Evolutionary conservation across 2,329 filamentous ascomycete species (phyloP), one percentile per base, ranked within the genome.

Genomic region (Fusarium udum): DNA sequence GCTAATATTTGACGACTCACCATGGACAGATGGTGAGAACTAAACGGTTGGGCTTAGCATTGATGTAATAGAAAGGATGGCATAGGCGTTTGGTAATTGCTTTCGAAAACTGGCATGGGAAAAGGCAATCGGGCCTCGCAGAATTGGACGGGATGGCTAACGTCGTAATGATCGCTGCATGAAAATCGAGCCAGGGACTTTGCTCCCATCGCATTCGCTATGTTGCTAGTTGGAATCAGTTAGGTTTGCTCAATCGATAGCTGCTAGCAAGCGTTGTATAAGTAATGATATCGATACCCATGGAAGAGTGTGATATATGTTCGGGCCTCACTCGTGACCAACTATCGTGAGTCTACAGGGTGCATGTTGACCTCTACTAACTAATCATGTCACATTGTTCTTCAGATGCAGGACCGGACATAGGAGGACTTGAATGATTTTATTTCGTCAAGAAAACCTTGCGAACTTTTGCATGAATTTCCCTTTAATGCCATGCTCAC

Each of bases 401-500:
- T 43, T 32, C 40, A 26, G 28, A 57, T 58, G 52, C 61, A 49
- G 56, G 46, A 51, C 43, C 22, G 40, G 36, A 58, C 56, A 71
- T 73, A 75, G 67, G 74, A 77, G 77, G 73, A 78, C 75, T 78
- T 79, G 75, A 78, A 80, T 80, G 75, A 78, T 79, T 82, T 80
- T 78, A 79, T 79, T 82, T 80, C 79, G 78, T 80, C 80, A 82
- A 80, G 78, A 79, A 78, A 79, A 73, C 75, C 79, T 80, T 78
- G 80, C 76, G 77, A 79, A 78, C 75, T 79, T 78, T 78, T 81
- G 79, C 79, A 82, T 79, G 79, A 77, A 78, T 80, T 81, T 79
- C 80, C 78, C 78, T 80, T 78, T 79, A 79, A 82, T 82, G 80
- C 80, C 80, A 81, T 83, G 81, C 79, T 80, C 75, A 78, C 79